Evolutionary conservation across 2,329 filamentous ascomycete species (phyloP).

Genomic region (Fonsecaea pugnacius): DNA sequence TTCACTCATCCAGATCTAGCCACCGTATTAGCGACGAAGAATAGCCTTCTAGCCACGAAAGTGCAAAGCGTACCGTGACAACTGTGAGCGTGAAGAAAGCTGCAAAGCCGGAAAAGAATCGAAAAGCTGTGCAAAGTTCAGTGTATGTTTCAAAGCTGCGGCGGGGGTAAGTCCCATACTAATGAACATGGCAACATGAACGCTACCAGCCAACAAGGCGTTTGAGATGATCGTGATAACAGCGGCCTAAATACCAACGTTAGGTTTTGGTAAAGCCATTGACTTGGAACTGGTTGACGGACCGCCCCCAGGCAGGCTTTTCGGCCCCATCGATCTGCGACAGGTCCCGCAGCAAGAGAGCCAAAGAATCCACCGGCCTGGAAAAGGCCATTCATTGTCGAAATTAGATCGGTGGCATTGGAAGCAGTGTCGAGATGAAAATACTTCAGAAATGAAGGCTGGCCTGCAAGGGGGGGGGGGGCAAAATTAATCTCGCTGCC

Average conservation of each 20-base stretch:
- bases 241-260: neutral
- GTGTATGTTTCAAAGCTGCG: no score
- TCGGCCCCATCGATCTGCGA: neutral
- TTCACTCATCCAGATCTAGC: neutral
- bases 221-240: neutral
- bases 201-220: neutral
- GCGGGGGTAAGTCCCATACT: neutral
- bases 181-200: neutral
- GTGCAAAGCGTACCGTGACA: neutral
- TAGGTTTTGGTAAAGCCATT: no score
- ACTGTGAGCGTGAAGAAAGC: neutral
- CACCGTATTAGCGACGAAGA: neutral
- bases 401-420: conserved; percentile 1
- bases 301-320: neutral
- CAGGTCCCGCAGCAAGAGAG: neutral
- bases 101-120: neutral
- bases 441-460: neutral
- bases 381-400: conserved; percentile 3
- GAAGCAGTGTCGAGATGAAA: neutral
- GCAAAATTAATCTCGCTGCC: no score
- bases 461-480: neutral
- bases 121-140: neutral
- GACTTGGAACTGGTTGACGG: neutral
- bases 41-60: neutral
- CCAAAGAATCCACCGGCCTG: neutral